phyloP scores from a whole-genome alignment of 768 basidiomycete species.

The Tricholoma sp. region DNA sequence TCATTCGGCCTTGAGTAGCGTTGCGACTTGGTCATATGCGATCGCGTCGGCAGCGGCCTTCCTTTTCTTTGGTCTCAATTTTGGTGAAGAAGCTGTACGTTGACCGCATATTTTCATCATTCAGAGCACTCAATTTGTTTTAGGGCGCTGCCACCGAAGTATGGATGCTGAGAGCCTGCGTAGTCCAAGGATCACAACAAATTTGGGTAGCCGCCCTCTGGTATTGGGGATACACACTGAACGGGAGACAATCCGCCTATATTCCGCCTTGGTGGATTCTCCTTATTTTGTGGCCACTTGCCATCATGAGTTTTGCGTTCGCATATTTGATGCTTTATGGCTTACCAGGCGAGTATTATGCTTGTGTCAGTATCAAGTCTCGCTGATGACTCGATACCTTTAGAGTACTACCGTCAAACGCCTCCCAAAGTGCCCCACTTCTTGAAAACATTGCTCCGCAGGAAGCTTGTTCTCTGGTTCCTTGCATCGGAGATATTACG shows the following conservation, averaged over 20 bases:
- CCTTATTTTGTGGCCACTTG: conserved; percentile 75
- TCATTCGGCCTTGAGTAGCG: conserved; percentile 64
- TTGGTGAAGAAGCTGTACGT: conserved; percentile 90
- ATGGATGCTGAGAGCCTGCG: conserved; percentile 86
- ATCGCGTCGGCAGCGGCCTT: conserved; percentile 91
- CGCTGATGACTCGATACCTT: conserved; percentile 9
- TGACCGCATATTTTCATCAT: background rate
- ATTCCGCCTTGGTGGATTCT: conserved; percentile 83
- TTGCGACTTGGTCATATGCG: conserved; percentile 90
- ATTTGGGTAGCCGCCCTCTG: conserved; percentile 94
- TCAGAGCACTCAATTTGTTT: conserved; percentile 4
- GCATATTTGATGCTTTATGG: conserved; percentile 83
- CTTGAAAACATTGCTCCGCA: conserved; percentile 80
- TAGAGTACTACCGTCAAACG: conserved; percentile 87
- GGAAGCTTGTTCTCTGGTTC: conserved; percentile 95
- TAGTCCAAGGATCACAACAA: conserved; percentile 94
- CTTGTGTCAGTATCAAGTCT: background rate
- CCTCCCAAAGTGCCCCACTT: conserved; percentile 95
- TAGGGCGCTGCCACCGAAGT: conserved; percentile 93
- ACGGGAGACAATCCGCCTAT: conserved; percentile 44
- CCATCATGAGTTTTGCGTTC: conserved; percentile 70
- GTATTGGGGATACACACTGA: conserved; percentile 91
- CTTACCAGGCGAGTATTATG: conserved; percentile 59
- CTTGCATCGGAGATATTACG: conserved; percentile 86
- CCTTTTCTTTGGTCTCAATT: conserved; percentile 92